These are phyloP conservation scores for Triticum timopheevii DNA, from an alignment of 176 grass and related monocot species.

Conservation along the genomic window DNA sequence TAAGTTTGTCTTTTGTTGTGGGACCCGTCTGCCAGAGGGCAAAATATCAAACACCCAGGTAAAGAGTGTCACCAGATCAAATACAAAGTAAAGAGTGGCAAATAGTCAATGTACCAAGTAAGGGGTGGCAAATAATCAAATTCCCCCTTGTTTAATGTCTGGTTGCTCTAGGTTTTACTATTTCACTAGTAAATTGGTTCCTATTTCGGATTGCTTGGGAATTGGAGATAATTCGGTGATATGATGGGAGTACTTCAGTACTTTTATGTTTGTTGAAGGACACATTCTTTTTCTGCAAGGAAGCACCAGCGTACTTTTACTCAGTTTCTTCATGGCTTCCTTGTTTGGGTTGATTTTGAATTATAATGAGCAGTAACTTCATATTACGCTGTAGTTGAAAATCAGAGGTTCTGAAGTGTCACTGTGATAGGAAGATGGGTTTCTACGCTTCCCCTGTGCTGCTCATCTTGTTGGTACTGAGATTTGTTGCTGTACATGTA, in stretches of 20 bases:
- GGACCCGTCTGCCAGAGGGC: too few species aligned
- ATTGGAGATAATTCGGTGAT: neutral
- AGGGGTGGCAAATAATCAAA: too few species aligned
- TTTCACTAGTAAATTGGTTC: slow-evolving; percentile 17
- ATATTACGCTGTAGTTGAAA: neutral
- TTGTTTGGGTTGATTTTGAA: neutral
- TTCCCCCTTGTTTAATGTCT: neutral
- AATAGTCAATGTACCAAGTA: too few species aligned
- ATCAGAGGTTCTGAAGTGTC: neutral
- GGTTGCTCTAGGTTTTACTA: neutral
- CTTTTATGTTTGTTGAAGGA: neutral
- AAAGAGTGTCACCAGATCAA: too few species aligned
- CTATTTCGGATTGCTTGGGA: slow-evolving; percentile 7
- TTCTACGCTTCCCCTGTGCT: neutral
- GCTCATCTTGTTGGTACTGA: neutral
- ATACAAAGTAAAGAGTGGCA: too few species aligned
- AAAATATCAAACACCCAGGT: too few species aligned
- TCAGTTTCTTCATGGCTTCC: slow-evolving; percentile 11
- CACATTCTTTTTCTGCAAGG: neutral
- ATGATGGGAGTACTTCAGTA: neutral
- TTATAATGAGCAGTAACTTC: neutral
- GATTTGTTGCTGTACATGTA: neutral
- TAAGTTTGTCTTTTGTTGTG: too few species aligned
- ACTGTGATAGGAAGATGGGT: neutral
- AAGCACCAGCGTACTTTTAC: neutral